Evolutionary conservation across 2,329 filamentous ascomycete genomes (phyloP), one percentile per base, ranked within the genome.

Genomic region (Stagonosporopsis rhizophila): DNA sequence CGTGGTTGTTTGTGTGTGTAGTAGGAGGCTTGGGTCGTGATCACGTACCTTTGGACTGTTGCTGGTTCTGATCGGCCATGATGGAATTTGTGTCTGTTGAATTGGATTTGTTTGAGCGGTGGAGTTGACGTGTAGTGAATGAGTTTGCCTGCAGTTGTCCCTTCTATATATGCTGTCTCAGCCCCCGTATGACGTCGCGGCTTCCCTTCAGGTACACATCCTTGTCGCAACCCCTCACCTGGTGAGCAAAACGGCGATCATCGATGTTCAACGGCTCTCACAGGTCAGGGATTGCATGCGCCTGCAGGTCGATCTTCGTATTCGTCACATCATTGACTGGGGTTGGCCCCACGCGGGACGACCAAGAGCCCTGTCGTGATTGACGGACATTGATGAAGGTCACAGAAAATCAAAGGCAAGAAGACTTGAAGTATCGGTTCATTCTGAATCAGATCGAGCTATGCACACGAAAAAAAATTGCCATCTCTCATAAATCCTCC

Each of bases 361-460:
- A 11, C 4, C 15, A 39, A 25, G 23, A 25, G 11, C 22, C 23
- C 5, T 30, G 7, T 30, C 3, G 27, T 7, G 11, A 6, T 25
- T 23, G 22, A 20, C 5, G n/a, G 11, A 6, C 17, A 32, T 17
- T 8, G 25, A 30, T 42, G 19, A 42, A 30, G 30, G 17, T 37
- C 20, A 17, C 30, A 44, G 4, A 2, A 22, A 1, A 3, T 17
- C 14, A 7, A 4, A 19, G 22, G 15, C 37, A 49, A 9, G 2
- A 17, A 9, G 2, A 17, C n/a, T 14, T 62, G 59, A 65, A 67
- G 57, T 54, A 66, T 56, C 52, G 56, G 45, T 64, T 60, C 59
- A 62, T 70, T 69, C 52, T 61, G 60, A 66, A 67, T 64, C 65
- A 65, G 64, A 67, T 64, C 61, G 63, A 70, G 61, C 58, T 70